These are phyloP conservation scores for Onygena corvina DNA, from an alignment of 2,329 filamentous ascomycete genomes.

Conservation along the genomic window DNA sequence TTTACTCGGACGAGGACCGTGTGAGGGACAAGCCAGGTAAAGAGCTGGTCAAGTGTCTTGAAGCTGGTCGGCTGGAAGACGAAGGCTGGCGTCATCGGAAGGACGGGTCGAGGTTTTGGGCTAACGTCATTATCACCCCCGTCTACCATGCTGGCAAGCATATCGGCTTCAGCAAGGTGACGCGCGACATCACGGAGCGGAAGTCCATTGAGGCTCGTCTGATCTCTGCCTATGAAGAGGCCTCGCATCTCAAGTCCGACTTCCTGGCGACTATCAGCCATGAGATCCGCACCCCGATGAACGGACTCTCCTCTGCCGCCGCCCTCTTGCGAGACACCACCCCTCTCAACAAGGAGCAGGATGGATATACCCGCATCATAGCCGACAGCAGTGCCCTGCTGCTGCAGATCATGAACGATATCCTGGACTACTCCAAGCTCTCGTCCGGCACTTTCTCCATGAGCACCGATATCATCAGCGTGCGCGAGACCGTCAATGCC, in stretches of 20 bases:
- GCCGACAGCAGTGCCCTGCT: conserved; percentile 48
- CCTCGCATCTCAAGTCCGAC: conserved; percentile 50
- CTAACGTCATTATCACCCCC: conserved; percentile 48
- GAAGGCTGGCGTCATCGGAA: conserved; percentile 50
- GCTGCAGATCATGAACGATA: conserved; percentile 52
- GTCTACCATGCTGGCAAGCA: conserved; percentile 43
- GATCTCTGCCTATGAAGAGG: conserved; percentile 48
- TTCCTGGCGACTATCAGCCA: conserved; percentile 54
- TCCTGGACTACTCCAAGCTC: conserved; percentile 55
- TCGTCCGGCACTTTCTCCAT: conserved; percentile 49
- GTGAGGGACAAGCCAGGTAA: conserved; percentile 39
- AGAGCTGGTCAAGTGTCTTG: conserved; percentile 43
- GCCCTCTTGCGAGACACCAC: conserved; percentile 45
- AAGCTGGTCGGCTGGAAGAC: conserved; percentile 46
- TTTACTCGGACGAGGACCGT: conserved; percentile 44
- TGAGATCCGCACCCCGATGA: conserved; percentile 54
- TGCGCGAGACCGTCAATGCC: conserved; percentile 35
- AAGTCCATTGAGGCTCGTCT: conserved; percentile 44
- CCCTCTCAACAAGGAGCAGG: conserved; percentile 41
- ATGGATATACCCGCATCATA: conserved; percentile 46
- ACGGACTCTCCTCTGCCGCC: conserved; percentile 50
- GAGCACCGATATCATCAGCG: conserved; percentile 41
- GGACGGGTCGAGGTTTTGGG: conserved; percentile 49
- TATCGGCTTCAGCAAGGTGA: conserved; percentile 49
- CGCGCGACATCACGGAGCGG: conserved; percentile 46